A percentile compares a stretch with the other conserved stretches of the same genome.
Conservation (phyloP, 2,329 filamentous ascomycete species). For the Colletotrichum tropicale region DNA sequence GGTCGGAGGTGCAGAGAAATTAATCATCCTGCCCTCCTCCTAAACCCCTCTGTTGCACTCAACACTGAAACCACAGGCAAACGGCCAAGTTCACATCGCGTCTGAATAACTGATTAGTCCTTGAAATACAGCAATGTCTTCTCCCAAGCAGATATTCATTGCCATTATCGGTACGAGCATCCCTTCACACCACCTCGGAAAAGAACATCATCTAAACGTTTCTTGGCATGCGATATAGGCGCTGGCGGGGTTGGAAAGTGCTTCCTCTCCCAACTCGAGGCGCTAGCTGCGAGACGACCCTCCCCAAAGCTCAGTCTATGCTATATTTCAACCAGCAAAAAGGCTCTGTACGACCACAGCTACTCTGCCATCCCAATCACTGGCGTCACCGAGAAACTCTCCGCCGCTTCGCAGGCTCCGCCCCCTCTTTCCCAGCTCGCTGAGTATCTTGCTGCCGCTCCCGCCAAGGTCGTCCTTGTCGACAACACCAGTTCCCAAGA, state of each 20-base stretch:
- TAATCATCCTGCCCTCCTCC: not conserved
- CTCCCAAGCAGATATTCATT: slow-evolving; percentile 53
- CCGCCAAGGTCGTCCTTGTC: slow-evolving; percentile 80
- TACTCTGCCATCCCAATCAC: slow-evolving; percentile 72
- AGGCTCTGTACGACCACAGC: slow-evolving; percentile 76
- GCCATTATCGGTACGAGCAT: slow-evolving; percentile 52
- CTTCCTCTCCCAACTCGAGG: slow-evolving; percentile 83
- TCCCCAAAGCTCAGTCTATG: slow-evolving; percentile 76
- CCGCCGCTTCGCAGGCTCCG: slow-evolving; percentile 66
- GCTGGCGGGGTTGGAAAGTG: slow-evolving; percentile 91
- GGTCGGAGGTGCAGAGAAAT: slow-evolving; percentile 5
- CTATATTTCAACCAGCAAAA: slow-evolving; percentile 85
- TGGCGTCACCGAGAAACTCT: slow-evolving; percentile 65
- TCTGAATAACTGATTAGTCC: not conserved
- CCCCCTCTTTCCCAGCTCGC: slow-evolving; percentile 73
- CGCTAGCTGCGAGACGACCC: slow-evolving; percentile 68
- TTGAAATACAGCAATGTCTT: slow-evolving; percentile 38
- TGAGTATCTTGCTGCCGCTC: slow-evolving; percentile 78
- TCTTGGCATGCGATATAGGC: slow-evolving; percentile 55
- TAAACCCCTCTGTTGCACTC: not conserved
- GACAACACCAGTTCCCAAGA: slow-evolving; percentile 96
- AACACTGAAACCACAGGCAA: not conserved
- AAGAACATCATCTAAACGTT: slow-evolving; percentile 2
- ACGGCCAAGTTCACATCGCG: not conserved
- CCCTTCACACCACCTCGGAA: not conserved